Evolutionary conservation across 1,139 yeast species (phyloP).

Genomic region (Arxiozyma slooffiae): DNA sequence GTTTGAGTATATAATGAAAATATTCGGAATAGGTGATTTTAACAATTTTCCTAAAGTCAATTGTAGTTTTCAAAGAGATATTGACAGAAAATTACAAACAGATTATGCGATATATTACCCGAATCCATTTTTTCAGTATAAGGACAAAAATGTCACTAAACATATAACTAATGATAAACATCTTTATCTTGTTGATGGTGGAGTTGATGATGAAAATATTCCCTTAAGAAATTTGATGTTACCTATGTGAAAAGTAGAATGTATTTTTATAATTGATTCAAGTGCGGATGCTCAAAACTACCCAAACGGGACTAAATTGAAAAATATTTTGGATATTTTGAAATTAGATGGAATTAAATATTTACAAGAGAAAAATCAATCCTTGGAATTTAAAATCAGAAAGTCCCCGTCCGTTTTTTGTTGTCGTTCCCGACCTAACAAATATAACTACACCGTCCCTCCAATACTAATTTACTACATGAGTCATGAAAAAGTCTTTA

Average conservation of each 20-base stretch:
- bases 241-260: conserved; percentile 42
- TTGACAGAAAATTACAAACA: conserved; percentile 31
- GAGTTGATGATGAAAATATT: conserved; percentile 53
- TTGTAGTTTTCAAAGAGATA: conserved; percentile 14
- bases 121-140: conserved; percentile 55
- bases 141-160: conserved; percentile 9
- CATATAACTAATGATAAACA: conserved; percentile 22
- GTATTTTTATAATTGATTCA: conserved; percentile 54
- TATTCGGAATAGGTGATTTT: conserved; percentile 36
- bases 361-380: background rate
- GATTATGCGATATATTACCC: conserved; percentile 68
- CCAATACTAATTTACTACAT: conserved; percentile 49
- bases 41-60: conserved; percentile 8
- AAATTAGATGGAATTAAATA: conserved; percentile 15
- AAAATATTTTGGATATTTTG: conserved; percentile 26
- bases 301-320: conserved; percentile 56
- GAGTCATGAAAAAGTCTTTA: conserved; percentile 36
- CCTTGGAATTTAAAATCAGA: conserved; percentile 2
- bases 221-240: conserved; percentile 55
- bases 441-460: conserved; percentile 30
- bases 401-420: conserved; percentile 46
- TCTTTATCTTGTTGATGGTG: conserved; percentile 53
- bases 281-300: conserved; percentile 49
- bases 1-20: conserved; percentile 36
- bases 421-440: conserved; percentile 34